Evolutionary conservation across 2,329 filamentous ascomycete species (phyloP).

Genomic region (Xylaria sp.): DNA sequence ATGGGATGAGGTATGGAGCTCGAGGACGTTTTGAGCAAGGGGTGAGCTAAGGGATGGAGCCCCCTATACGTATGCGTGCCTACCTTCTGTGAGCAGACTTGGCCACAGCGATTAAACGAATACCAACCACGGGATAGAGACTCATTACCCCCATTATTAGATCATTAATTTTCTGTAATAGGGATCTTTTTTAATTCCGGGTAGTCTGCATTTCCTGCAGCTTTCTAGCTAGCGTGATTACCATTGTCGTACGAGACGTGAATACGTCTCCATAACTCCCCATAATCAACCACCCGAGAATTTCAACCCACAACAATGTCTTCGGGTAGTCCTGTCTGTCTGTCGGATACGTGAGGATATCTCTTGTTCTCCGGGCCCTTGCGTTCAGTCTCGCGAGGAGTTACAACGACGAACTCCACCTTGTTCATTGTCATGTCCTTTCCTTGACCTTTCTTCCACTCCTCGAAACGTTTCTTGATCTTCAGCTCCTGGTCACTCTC

Average conservation of each 20-base stretch:
- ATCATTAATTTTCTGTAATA: too few species aligned
- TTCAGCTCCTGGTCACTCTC: constrained; percentile 22
- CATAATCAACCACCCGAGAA: not conserved
- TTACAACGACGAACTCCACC: constrained; percentile 35
- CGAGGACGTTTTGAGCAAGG: too few species aligned
- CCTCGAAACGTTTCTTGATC: constrained; percentile 30
- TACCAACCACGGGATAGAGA: too few species aligned
- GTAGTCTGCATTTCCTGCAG: too few species aligned
- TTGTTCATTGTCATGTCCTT: constrained; percentile 18
- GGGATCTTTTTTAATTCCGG: too few species aligned
- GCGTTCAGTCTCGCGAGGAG: constrained; percentile 23
- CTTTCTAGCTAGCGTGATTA: too few species aligned
- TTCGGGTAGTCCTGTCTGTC: constrained; percentile 30
- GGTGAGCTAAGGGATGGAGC: too few species aligned
- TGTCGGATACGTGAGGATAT: constrained; percentile 28
- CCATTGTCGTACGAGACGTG: not conserved
- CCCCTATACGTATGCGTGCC: too few species aligned
- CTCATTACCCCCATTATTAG: too few species aligned
- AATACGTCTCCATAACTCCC: not conserved
- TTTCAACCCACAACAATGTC: constrained; percentile 36
- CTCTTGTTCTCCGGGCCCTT: constrained; percentile 16
- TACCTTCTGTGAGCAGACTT: too few species aligned
- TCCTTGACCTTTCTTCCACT: constrained; percentile 37
- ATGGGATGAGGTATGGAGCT: too few species aligned
- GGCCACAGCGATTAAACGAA: too few species aligned